Evolutionary conservation across 129 eudicot species (phyloP).

Genomic region (Silybum marianum): DNA sequence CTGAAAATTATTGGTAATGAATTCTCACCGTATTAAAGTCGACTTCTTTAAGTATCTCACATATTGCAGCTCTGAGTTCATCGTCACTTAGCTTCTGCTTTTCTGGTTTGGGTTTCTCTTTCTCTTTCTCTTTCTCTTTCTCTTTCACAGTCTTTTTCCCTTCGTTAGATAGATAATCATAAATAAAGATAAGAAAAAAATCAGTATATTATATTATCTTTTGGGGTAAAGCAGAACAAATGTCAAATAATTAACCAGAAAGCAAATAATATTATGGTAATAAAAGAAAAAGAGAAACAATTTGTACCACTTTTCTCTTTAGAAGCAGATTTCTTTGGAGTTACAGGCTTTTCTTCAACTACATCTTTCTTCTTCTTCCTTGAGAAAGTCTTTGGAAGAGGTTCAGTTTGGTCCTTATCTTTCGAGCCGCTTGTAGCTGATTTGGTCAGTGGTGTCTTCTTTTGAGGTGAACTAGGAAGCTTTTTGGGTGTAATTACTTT

Average conservation of each 20-base stretch:
- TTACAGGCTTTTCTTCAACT: constrained; percentile 57
- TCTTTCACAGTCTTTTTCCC: constrained; percentile 77
- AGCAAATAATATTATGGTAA: background rate
- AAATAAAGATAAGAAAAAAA: background rate
- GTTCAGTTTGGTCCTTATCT: constrained; percentile 32
- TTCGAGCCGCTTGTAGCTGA: constrained; percentile 61
- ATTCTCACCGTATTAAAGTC: constrained; percentile 94
- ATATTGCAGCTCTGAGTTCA: constrained; percentile 68
- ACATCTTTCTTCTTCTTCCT: constrained; percentile 70
- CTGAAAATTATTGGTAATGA: background rate
- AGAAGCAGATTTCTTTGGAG: constrained; percentile 63
- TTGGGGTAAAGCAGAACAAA: constrained; percentile 7
- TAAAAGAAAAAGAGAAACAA: background rate
- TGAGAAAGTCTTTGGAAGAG: constrained; percentile 58
- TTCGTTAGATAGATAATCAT: constrained; percentile 24
- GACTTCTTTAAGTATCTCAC: constrained; percentile 87
- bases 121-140: constrained; percentile 75
- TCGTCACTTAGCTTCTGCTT: constrained; percentile 66
- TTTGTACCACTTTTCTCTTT: constrained; percentile 72
- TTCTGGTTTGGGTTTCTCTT: constrained; percentile 61
- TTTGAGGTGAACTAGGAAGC: constrained; percentile 45
- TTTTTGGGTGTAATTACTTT: constrained; percentile 47
- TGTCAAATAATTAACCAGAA: background rate
- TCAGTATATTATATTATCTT: constrained; percentile 1
- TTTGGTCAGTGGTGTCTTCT: constrained; percentile 50